Percentiles rank a stretch among this genome's conserved stretches.
Evolutionary conservation across 805 yeast species (phyloP).

Genomic region (Jamesozyma gamospora): DNA sequence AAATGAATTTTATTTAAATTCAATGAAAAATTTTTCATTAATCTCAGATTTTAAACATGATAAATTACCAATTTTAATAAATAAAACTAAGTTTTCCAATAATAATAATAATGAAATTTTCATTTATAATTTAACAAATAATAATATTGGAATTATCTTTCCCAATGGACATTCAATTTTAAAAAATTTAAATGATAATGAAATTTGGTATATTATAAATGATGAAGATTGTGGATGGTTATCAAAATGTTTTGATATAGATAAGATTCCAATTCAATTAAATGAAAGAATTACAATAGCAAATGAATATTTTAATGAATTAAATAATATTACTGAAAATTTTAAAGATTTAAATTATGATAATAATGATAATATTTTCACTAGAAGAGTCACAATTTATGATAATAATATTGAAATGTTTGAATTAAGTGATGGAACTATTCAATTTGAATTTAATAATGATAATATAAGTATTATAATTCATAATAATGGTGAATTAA

Average conservation of each 20-base stretch:
- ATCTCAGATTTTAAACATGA: not conserved
- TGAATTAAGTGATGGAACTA: constrained; percentile 78
- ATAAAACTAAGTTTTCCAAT: not conserved
- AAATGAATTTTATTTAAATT: constrained; percentile 23
- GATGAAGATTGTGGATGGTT: constrained; percentile 41
- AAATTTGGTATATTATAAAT: constrained; percentile 49
- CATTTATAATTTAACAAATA: constrained; percentile 67
- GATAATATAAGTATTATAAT: not conserved
- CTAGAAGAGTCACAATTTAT: constrained; percentile 70
- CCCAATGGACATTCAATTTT: constrained; percentile 72
- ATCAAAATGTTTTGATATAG: constrained; percentile 31
- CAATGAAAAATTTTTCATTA: not conserved
- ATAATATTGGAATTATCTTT: constrained; percentile 84
- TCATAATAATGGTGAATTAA: not conserved
- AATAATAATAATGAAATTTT: not conserved
- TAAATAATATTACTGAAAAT: not conserved
- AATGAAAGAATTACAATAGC: constrained; percentile 68
- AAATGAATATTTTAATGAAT: constrained; percentile 69
- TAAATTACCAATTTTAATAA: not conserved
- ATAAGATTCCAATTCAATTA: constrained; percentile 35
- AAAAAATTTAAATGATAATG: constrained; percentile 46
- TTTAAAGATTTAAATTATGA: no score
- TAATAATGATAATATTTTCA: constrained; percentile 52
- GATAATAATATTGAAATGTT: constrained; percentile 64
- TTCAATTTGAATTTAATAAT: constrained; percentile 76